phyloP scores from a whole-genome alignment of 2,329 filamentous ascomycete species.

The Aspergillus tanneri region DNA sequence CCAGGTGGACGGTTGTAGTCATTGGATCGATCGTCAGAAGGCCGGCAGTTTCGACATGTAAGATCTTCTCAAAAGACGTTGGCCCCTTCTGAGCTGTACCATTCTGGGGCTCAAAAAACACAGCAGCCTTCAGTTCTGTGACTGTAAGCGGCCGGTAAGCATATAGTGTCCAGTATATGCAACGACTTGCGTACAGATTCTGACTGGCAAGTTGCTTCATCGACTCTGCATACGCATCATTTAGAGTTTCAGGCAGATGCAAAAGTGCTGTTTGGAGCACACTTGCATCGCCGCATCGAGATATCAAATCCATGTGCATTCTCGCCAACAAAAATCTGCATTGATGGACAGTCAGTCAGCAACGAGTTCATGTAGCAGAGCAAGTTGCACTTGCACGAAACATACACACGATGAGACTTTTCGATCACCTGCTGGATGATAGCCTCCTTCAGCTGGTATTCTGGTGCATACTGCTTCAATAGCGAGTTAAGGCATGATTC shows the following conservation, averaged over 20 bases:
- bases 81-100: too few relatives aligned
- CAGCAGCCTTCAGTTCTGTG: conserved; percentile 24
- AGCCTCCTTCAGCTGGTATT: conserved; percentile 16
- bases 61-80: conserved; percentile 16
- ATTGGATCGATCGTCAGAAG: conserved; percentile 29
- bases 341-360: not conserved
- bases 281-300: conserved; percentile 21
- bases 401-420: conserved; percentile 31
- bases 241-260: conserved; percentile 29
- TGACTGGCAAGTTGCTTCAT: conserved; percentile 31
- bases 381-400: too few relatives aligned
- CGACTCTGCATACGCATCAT: conserved; percentile 31
- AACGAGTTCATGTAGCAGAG: too few relatives aligned
- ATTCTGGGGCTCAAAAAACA: too few relatives aligned
- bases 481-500: too few relatives aligned
- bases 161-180: conserved; percentile 31
- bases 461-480: too few relatives aligned
- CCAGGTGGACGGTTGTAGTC: conserved; percentile 26
- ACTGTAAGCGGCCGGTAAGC: conserved; percentile 26
- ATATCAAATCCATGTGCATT: conserved; percentile 30
- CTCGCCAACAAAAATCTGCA: conserved; percentile 31
- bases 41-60: conserved; percentile 22
- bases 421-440: conserved; percentile 21
- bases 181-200: conserved; percentile 21
- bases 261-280: conserved; percentile 24